phyloP scores from a whole-genome alignment of 2,329 filamentous ascomycete genomes.

The Oidium heveae region DNA sequence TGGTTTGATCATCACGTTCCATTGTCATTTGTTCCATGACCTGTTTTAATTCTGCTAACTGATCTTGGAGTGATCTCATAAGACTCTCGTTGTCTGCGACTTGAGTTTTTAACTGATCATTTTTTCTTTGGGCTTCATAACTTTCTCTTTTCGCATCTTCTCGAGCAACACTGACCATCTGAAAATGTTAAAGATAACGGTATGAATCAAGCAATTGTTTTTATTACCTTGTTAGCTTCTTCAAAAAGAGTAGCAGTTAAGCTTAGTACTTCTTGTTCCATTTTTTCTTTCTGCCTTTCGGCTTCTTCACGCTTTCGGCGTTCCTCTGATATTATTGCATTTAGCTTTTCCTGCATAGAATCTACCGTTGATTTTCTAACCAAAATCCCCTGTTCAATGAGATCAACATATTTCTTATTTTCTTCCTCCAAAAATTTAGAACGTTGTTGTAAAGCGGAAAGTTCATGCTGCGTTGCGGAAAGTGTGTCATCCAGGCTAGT shows the following conservation, averaged over 20 bases:
- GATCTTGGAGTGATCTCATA: slow-evolving; percentile 75
- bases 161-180: slow-evolving; percentile 83
- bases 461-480: slow-evolving; percentile 56
- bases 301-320: slow-evolving; percentile 34
- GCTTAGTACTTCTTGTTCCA: slow-evolving; percentile 77
- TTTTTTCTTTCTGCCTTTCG: slow-evolving; percentile 62
- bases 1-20: slow-evolving; percentile 46
- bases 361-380: slow-evolving; percentile 54
- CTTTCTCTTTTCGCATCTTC: slow-evolving; percentile 71
- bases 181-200: slow-evolving; percentile 37
- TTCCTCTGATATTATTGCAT: slow-evolving; percentile 36
- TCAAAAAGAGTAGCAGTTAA: slow-evolving; percentile 87
- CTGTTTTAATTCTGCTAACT: slow-evolving; percentile 68
- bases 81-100: slow-evolving; percentile 68
- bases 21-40: slow-evolving; percentile 73
- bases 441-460: slow-evolving; percentile 44
- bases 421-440: slow-evolving; percentile 40
- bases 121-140: slow-evolving; percentile 57
- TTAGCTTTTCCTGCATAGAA: slow-evolving; percentile 35
- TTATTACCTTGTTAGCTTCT: slow-evolving; percentile 61
- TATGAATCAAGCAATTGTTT: not conserved
- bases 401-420: slow-evolving; percentile 36
- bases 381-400: slow-evolving; percentile 49
- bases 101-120: slow-evolving; percentile 67
- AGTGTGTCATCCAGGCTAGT: slow-evolving; percentile 76